A percentile compares a stretch with the other conserved stretches of the same genome.
Conservation (phyloP, 345 rosid species). For the Citrus maxima region DNA sequence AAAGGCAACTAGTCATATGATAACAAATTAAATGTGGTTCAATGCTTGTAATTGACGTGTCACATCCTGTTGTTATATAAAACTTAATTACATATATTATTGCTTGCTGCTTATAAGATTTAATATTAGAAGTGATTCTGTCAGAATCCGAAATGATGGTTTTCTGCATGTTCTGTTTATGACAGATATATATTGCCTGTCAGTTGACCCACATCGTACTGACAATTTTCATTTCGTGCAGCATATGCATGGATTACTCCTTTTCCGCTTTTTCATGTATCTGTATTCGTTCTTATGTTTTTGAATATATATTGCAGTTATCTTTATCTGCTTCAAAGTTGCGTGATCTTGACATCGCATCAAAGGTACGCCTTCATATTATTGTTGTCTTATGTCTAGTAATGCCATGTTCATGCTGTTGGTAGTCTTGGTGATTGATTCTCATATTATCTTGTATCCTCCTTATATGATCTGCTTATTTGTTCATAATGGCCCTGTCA, state of each 20-base stretch:
- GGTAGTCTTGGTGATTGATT: background rate
- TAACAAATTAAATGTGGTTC: background rate
- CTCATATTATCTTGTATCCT: background rate
- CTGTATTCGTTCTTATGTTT: background rate
- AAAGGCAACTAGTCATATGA: background rate
- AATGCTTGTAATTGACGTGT: background rate
- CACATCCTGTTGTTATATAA: no score
- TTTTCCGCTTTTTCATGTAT: background rate
- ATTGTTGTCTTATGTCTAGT: background rate
- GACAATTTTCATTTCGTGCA: background rate
- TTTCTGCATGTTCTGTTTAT: background rate
- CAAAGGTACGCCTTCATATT: conserved; percentile 49
- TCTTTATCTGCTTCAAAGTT: conserved; percentile 69
- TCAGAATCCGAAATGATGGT: background rate
- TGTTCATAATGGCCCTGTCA: background rate
- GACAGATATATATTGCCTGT: background rate
- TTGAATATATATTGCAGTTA: conserved; percentile 45
- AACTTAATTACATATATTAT: background rate
- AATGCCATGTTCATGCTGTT: background rate
- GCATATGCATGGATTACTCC: background rate
- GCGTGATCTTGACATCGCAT: conserved; percentile 64
- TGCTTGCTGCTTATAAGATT: background rate
- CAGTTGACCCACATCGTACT: background rate
- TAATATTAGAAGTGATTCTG: background rate
- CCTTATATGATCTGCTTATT: background rate